These are phyloP conservation scores for Fusarium algeriense DNA, from an alignment of 2,329 filamentous ascomycete genomes.

Conservation along the genomic window DNA sequence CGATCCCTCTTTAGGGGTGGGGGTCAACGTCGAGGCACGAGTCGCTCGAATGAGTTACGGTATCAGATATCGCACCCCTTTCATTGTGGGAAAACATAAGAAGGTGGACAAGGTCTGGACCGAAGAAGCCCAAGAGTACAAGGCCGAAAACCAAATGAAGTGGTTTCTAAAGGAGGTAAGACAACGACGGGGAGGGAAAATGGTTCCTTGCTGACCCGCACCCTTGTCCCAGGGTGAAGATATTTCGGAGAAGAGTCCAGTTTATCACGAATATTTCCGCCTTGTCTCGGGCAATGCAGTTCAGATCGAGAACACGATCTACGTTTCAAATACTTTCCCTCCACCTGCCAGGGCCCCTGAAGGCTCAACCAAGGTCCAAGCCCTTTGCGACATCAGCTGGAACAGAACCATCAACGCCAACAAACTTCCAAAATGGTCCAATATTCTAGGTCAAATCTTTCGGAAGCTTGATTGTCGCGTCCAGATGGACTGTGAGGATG, in stretches of 20 bases:
- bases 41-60: constrained; percentile 51
- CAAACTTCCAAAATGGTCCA: constrained; percentile 24
- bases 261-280: not conserved
- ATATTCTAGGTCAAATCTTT: constrained; percentile 1
- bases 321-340: not conserved
- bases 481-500: constrained; percentile 41
- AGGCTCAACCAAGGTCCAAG: not conserved
- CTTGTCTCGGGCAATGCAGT: not conserved
- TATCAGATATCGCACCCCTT: rapidly evolving
- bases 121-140: rapidly evolving
- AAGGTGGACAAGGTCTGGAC: constrained; percentile 32
- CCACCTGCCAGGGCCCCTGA: not conserved
- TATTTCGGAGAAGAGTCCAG: constrained; percentile 2
- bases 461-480: not conserved
- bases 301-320: rapidly evolving
- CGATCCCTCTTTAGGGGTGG: not conserved
- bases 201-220: not conserved
- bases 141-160: constrained; percentile 27
- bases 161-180: constrained; percentile 50
- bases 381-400: constrained; percentile 41
- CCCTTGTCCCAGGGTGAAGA: constrained; percentile 17
- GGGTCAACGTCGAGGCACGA: constrained; percentile 36
- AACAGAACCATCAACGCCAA: not conserved
- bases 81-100: constrained; percentile 9
- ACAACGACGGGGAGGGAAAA: rapidly evolving